Base-by-base conservation (phyloP, 306 rosid genomes). In the Vicia faba region DNA sequence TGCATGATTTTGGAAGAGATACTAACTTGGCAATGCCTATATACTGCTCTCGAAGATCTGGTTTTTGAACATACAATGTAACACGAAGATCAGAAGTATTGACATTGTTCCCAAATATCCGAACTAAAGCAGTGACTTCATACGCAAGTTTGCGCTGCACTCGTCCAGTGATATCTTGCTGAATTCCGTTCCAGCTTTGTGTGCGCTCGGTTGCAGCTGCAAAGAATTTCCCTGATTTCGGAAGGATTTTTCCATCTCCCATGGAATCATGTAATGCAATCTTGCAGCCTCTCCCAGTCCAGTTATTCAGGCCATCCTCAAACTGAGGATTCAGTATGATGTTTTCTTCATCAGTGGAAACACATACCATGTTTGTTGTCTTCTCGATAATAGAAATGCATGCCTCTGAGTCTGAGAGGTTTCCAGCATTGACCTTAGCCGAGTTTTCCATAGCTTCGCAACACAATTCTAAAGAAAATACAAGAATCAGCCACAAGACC, bases 211-310 rank as follows among this genome's bases (percentile, higher is more conserved):
- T 88, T 61, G 95, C 96, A 56, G 95, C 45, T 44, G 88, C 91
- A 83, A 93, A 89, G 71, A 62, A 72, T 46, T 89, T 93, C 15
- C 98, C 98, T 36, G 79, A 68, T 64, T 65, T 76, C 3, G 95
- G 97, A 29, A 93, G 75, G 35, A 88, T 76, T 76, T 93, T 89
- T 29, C 96, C 96, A 33, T 82, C 85, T 75, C 72, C 97, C 79
- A 86, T 80, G n/a, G 88, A 88, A 28, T 83, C 88, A 11, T 86
- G 91, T 46, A 89, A 16, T 23, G 67, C 86, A 79, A 93, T 81
- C 84, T 93, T 86, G 85, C 98, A 89, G 68, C 97, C 95, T 86
- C 97, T 86, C 80, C 96, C 96, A 11, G 91, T 78, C 98, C 97
- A 89, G 77, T 82, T 88, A 71, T 83, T 89, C 63, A 86, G 73